A percentile compares a stretch with the other conserved stretches of the same genome.
Conservation (phyloP, 768 basidiomycete species). For the Kwoniella sp. region DNA sequence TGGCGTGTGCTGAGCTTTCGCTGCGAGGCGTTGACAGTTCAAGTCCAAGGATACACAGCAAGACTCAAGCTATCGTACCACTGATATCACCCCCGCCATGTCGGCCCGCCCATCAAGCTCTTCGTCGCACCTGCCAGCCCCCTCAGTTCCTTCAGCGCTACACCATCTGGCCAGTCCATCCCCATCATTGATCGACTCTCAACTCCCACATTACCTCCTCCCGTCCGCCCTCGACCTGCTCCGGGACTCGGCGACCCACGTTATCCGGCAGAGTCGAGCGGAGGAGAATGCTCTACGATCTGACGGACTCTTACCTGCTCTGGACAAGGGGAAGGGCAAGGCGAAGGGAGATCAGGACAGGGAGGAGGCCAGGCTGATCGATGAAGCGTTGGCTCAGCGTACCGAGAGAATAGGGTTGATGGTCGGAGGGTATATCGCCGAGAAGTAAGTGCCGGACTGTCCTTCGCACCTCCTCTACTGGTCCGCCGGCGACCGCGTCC, state of each 20-base stretch:
- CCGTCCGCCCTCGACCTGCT: slow-evolving; percentile 74
- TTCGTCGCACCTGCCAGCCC: slow-evolving; percentile 19
- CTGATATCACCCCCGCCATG: slow-evolving; percentile 24
- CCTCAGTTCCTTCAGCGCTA: slow-evolving; percentile 36
- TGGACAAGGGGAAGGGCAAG: slow-evolving; percentile 36
- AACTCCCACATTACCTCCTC: slow-evolving; percentile 60
- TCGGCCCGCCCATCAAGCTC: slow-evolving; percentile 36
- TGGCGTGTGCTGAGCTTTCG: too few relatives aligned
- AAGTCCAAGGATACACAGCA: not conserved
- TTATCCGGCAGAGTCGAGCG: slow-evolving; percentile 74
- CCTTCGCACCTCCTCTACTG: not conserved
- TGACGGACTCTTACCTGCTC: slow-evolving; percentile 49
- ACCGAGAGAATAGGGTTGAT: slow-evolving; percentile 80
- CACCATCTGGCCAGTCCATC: slow-evolving; percentile 39
- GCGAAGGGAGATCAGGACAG: slow-evolving; percentile 57
- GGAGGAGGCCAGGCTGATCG: slow-evolving; percentile 63
- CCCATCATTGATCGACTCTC: slow-evolving; percentile 42
- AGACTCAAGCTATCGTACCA: too few relatives aligned
- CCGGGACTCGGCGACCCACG: slow-evolving; percentile 67
- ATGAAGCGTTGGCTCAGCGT: slow-evolving; percentile 64
- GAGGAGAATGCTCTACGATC: slow-evolving; percentile 63
- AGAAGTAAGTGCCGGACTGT: slow-evolving; percentile 63
- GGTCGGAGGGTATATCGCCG: slow-evolving; percentile 79
- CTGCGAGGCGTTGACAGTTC: not conserved
- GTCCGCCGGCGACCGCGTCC: too few relatives aligned